phyloP scores from a whole-genome alignment of 176 grass and related monocot genomes.

The Melocanna baccifera region DNA sequence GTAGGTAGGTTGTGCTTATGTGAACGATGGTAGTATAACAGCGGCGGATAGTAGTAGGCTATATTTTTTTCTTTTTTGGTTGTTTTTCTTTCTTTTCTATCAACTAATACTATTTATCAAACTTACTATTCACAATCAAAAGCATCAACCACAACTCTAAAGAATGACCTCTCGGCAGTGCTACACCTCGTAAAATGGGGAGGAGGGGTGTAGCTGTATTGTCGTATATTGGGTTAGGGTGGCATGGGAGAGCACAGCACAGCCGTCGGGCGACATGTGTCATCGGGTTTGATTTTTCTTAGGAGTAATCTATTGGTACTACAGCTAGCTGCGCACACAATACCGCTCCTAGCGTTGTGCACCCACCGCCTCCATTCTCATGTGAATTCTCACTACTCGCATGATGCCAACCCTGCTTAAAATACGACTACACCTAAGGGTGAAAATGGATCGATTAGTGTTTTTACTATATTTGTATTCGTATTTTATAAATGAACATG shows the following conservation, averaged over 20 bases:
- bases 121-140: too few species aligned
- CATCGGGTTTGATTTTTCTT: neutral
- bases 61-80: too few species aligned
- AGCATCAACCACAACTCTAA: too few species aligned
- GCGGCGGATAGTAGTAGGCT: neutral
- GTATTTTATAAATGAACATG: too few species aligned
- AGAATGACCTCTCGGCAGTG: neutral
- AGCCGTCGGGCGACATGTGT: slow-evolving; percentile 45
- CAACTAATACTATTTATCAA: too few species aligned
- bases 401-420: slow-evolving; percentile 33
- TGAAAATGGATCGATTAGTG: too few species aligned
- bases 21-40: neutral
- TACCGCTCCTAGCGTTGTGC: neutral
- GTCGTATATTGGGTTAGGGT: too few species aligned
- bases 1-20: neutral
- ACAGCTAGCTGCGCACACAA: neutral
- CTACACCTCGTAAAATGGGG: neutral
- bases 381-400: neutral
- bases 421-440: neutral
- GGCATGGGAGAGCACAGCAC: neutral
- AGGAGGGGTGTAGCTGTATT: neutral
- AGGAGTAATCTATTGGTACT: neutral
- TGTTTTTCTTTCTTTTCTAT: too few species aligned
- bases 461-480: too few species aligned
- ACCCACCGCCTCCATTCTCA: neutral